Base-by-base conservation (phyloP, 805 yeast genomes). In the Candida vartiovaarae region DNA sequence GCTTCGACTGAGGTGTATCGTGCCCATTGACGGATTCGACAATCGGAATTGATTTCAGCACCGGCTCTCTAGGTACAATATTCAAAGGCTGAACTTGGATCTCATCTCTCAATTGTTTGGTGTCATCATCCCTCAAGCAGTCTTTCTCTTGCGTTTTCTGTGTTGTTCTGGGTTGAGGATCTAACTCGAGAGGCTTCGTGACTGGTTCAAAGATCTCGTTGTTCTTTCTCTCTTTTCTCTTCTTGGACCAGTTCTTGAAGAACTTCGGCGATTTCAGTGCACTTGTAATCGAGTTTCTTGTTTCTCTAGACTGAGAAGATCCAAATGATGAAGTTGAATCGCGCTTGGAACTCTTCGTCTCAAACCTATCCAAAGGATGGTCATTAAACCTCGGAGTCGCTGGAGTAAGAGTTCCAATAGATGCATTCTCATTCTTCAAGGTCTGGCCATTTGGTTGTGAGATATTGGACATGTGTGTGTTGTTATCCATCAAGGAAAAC, bases 401-500 rank as follows among this genome's bases (percentile, higher is more conserved):
- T 32, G 34, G 20, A n/a, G 34, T 32, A 32, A 6, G n/a, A 6
- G 34, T 32, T 8, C 7, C 11, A 8, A 11, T n/a, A 6, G 34
- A 10, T 8, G 34, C 20, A 32, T 10, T 11, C 34, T 32, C 34
- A 10, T 10, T 6, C 7, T 10, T 32, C 6, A 6, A 10, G 26
- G n/a, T 9, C 5, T 6, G 4, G 15, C 38, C 4, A 9, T 36
- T 36, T 10, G 7, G 30, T 15, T 15, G 20, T 15, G 20, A 15
- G 20, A 15, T 15, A 15, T 15, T 15, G 20, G 20, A 15, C 20
- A 15, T 15, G 20, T 15, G 20, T 15, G 4, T 10, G 28, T 25
- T 15, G n/a, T n/a, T 47, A 20, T 44, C 58, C 43, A 54, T 35
- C 8, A 59, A 45, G 7, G 62, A 54, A 27, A 68, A 59, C 42